These are phyloP conservation scores for Carallia brachiata DNA, from an alignment of 345 rosid genomes.

Conservation along the genomic window DNA sequence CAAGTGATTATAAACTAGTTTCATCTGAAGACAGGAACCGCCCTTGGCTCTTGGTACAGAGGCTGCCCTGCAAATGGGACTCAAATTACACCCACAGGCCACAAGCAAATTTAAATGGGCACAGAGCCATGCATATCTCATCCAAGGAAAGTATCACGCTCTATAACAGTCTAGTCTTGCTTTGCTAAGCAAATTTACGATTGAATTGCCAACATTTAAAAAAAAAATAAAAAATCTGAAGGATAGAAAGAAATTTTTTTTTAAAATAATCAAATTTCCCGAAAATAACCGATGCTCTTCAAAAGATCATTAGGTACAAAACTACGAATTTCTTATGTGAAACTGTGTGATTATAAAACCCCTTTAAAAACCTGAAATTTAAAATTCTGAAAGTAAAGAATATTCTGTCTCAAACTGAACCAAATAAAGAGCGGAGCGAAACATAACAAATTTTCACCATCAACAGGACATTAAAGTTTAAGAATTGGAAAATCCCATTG, in stretches of 20 bases:
- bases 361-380: not conserved
- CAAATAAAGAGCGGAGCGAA: too few relatives aligned
- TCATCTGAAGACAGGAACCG: conserved; percentile 34
- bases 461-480: not conserved
- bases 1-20: conserved; percentile 25
- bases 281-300: too few relatives aligned
- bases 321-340: too few relatives aligned
- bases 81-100: not conserved
- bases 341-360: not conserved
- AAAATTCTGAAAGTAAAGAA: too few relatives aligned
- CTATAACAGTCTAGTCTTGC: too few relatives aligned
- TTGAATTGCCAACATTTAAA: not conserved
- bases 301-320: too few relatives aligned
- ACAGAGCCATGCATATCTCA: not conserved
- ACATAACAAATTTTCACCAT: too few relatives aligned
- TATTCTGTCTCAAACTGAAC: too few relatives aligned
- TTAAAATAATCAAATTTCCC: not conserved
- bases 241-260: not conserved
- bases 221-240: not conserved
- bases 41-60: conserved; percentile 27
- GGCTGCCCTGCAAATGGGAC: conserved; percentile 29
- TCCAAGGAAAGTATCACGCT: not conserved
- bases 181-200: not conserved
- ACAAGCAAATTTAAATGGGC: not conserved
- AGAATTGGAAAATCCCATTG: not conserved